Conservation (phyloP, 306 rosid species). For the Macrotyloma uniflorum region DNA sequence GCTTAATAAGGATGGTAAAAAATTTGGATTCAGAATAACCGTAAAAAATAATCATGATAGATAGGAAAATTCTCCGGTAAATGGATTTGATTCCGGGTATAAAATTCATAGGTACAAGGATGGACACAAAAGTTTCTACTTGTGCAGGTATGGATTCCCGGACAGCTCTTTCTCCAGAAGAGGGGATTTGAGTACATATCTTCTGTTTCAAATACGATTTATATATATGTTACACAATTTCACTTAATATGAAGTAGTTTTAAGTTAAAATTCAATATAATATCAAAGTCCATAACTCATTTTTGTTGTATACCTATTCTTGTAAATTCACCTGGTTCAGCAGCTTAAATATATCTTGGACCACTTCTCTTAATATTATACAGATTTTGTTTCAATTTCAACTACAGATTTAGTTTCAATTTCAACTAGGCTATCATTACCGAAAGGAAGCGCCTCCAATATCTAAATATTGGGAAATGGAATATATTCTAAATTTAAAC, state of each 20-base stretch:
- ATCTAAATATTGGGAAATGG: background rate
- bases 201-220: too few species aligned
- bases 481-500: constrained; percentile 4
- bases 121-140: background rate
- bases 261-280: too few species aligned
- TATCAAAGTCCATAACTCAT: too few species aligned
- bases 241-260: too few species aligned
- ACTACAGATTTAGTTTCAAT: background rate
- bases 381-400: too few species aligned
- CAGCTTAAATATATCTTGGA: too few species aligned
- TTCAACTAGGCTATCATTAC: constrained; percentile 9
- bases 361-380: too few species aligned
- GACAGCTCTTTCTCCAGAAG: background rate
- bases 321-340: too few species aligned
- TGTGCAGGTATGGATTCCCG: background rate
- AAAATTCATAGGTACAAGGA: background rate
- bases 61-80: background rate
- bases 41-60: background rate
- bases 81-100: background rate
- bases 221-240: too few species aligned
- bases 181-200: background rate
- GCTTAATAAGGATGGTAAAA: background rate
- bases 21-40: background rate
- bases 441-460: constrained; percentile 11
- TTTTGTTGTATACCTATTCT: too few species aligned